Percentiles rank a stretch among this genome's conserved stretches.
phyloP scores from a whole-genome alignment of 441 rosid species.

The Pelargonium citronellum region DNA sequence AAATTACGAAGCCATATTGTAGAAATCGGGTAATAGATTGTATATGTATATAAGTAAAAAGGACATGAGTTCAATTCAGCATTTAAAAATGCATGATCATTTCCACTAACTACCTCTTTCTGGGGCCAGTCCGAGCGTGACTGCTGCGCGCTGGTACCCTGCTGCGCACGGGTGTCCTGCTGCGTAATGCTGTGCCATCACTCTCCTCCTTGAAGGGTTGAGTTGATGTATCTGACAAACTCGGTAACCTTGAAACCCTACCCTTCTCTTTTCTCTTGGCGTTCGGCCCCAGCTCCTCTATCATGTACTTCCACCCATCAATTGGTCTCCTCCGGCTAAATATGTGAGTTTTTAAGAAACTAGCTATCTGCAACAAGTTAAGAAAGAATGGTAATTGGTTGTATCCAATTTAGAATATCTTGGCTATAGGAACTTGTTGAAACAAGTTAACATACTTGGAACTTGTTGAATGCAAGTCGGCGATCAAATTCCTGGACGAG shows the following conservation, averaged over 20 bases:
- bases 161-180: not conserved
- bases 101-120: not conserved
- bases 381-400: not conserved
- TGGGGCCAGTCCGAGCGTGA: not conserved
- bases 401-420: not conserved
- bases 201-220: slow-evolving; percentile 77
- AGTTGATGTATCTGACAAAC: slow-evolving; percentile 67
- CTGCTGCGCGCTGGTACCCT: not conserved
- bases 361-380: slow-evolving; percentile 61
- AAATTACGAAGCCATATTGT: too few relatives aligned
- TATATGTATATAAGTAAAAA: too few relatives aligned
- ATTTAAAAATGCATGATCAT: not conserved
- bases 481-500: slow-evolving; percentile 87
- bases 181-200: too few relatives aligned
- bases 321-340: slow-evolving; percentile 90
- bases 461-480: slow-evolving; percentile 74
- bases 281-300: slow-evolving; percentile 92
- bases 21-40: too few relatives aligned
- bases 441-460: slow-evolving; percentile 51
- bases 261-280: slow-evolving; percentile 81
- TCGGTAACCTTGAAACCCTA: slow-evolving; percentile 69
- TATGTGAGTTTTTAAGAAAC: slow-evolving; percentile 83
- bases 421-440: not conserved
- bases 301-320: slow-evolving; percentile 94
- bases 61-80: too few relatives aligned